Conservation (phyloP, 1,139 yeast genomes). For the Magnusiomyces fungicola region DNA sequence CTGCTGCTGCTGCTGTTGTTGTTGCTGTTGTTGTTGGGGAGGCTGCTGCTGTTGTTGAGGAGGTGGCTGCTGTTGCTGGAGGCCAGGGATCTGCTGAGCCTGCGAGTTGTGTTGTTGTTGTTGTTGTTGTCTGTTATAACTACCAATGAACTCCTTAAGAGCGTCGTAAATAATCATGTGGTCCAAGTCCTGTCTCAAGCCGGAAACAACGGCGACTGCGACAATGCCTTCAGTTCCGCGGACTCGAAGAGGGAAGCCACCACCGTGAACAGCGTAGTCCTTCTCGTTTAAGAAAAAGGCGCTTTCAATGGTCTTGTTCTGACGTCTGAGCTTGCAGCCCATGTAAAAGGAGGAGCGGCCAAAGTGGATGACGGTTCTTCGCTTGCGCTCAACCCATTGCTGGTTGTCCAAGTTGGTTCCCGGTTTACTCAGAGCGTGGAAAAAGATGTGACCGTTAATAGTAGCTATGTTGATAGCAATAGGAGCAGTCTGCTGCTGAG, state of each 20-base stretch:
- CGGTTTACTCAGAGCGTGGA: conserved; percentile 43
- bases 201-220: conserved; percentile 55
- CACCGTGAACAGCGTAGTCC: conserved; percentile 58
- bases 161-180: conserved; percentile 24
- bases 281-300: conserved; percentile 38
- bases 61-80: not conserved
- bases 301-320: conserved; percentile 27
- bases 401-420: conserved; percentile 49
- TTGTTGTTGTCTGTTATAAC: not conserved
- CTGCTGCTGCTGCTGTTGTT: not conserved
- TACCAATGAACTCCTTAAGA: conserved; percentile 10
- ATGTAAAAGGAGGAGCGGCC: conserved; percentile 48
- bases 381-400: conserved; percentile 51
- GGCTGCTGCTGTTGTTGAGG: conserved; percentile 5
- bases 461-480: conserved; percentile 48
- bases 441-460: conserved; percentile 44
- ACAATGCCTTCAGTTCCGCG: conserved; percentile 40
- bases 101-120: not conserved
- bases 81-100: no score
- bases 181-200: conserved; percentile 37
- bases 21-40: conserved; percentile 1
- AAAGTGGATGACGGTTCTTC: conserved; percentile 45
- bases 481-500: conserved; percentile 26
- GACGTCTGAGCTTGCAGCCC: conserved; percentile 40
- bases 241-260: conserved; percentile 50